Base-by-base conservation (phyloP, 192 early-diverging fungal genomes). In the Paraglomus occultum region DNA sequence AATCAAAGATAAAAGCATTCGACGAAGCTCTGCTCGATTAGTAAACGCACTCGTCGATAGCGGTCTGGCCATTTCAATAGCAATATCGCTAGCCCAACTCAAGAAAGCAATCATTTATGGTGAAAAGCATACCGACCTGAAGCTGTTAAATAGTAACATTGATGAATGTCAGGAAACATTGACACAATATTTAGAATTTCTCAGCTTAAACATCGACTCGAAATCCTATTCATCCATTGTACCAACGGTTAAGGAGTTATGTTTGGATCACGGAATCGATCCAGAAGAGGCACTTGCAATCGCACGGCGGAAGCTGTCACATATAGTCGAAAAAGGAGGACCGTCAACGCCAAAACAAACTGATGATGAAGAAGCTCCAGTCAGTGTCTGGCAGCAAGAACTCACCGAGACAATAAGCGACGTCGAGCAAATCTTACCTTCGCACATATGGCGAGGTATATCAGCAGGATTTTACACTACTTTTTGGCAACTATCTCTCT, bases 401-500 rank as follows among this genome's bases (percentile, higher is more conserved):
- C 51, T 82, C 7, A 54, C 44, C 1, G 55, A 70, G 0, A 51
- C 73, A 9, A 65, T 71, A 9, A 62, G 66, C 8, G 70, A 79
- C 20, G 66, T 80, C 8, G 67, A 31, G 8, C 47, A 53, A 1
- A 87, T 84, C 23, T 44, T 79, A 6, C 79, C 81, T 31, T 45
- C 65, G 0, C 43, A 59, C 6, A 77, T 79, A 0, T 86, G 83
- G 85, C 72, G 64, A 12, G 75, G 64, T 8, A 64, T 84, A 54
- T 81, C 73, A 6, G 85, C 91, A 0, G 76, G 86, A 18, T 95
- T 94, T 62, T 95, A 88, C 71, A 76, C 82, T 8, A 85, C 85
- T 0, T 95, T 94, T 69, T 95, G 93, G 93, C 88, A 89, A 50
- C 73, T 95, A 10, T 73, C 76, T 5, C 70, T 94, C 5, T 89